Evolutionary conservation across 352 stramenopile genomes (phyloP), one percentile per base, ranked within the genome.

Genomic region (Globisporangium perplexum): DNA sequence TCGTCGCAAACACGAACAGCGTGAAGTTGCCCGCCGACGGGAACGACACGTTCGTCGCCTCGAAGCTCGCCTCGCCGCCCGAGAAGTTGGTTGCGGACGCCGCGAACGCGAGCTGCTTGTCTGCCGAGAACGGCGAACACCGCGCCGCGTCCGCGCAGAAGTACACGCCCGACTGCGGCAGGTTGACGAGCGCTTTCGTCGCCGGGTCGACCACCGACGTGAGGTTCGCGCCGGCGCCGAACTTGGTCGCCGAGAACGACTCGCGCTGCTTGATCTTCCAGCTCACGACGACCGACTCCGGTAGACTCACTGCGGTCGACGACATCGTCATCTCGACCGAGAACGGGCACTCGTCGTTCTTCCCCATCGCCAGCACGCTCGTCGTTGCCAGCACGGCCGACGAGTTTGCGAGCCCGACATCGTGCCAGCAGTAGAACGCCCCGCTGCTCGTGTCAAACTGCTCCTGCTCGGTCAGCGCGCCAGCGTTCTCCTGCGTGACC

Each of bases 391-490:
- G 53, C 6, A 26, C 14, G 3, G 56, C 41, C 14, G 38, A 39
- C 0, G 68, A 53, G 5, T 74, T 50, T 1, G 56, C 51, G 20
- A 31, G 47, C 1, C 70, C 71, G 7, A 79, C 60, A 8, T 70
- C 56, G 42, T 69, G 59, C 68, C 71, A 86, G 60, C 77, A 86
- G 53, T 84, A 81, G 7, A 61, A 71, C 33, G 69, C 51, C 4
- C 36, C 62, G 36, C 43, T 57, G 49, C 74, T 56, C 28, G 59
- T 43, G n/a, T 24, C 55, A 31, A 71, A 82, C 7, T 50, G 58
- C 36, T 63, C 59, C 7, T 35, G 59, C 24, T 65, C 50, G 22
- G 73, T 64, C 23, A 52, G 43, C 24, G 62, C 42, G 2, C 50
- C 41, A n/a, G 63, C 24, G 17, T 77, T 50, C 1, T 58, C 59